Conservation (phyloP, 331 rosid species). For the Pyracantha coccinea region DNA sequence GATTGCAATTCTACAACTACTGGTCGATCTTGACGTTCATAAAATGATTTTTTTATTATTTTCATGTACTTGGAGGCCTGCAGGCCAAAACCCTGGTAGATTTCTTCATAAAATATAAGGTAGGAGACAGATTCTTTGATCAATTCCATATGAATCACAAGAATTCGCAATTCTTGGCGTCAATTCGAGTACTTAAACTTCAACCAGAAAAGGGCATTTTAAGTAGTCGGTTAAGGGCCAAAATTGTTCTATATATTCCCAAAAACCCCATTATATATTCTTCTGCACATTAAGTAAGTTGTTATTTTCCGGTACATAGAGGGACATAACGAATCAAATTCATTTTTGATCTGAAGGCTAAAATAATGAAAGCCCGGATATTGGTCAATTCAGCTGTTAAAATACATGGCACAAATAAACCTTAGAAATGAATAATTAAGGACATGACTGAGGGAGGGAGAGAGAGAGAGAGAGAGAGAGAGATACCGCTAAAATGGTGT, state of each 20-base stretch:
- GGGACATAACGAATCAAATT: neutral
- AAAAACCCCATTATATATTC: neutral
- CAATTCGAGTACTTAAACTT: neutral
- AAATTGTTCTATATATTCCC: neutral
- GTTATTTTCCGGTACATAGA: neutral
- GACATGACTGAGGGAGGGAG: neutral
- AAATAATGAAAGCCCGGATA: neutral
- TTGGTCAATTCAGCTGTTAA: neutral
- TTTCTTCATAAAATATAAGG: constrained; percentile 44
- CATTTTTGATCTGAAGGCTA: neutral
- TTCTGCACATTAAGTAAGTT: neutral
- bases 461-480: constrained; percentile 20
- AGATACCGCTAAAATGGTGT: constrained; percentile 98
- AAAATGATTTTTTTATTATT: neutral
- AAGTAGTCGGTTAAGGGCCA: neutral
- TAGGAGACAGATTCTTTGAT: constrained; percentile 6
- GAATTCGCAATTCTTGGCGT: neutral
- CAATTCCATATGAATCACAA: constrained; percentile 15
- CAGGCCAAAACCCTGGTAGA: constrained; percentile 23
- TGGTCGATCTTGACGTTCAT: neutral
- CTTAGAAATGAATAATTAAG: neutral
- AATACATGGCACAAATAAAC: constrained; percentile 1
- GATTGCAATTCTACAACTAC: neutral
- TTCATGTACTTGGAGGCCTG: neutral
- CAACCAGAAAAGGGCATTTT: constrained; percentile 5